Evolutionary conservation across 305 asterid genomes (phyloP), one percentile per base, ranked within the genome.

Genomic region (Fraxinus baroniana): DNA sequence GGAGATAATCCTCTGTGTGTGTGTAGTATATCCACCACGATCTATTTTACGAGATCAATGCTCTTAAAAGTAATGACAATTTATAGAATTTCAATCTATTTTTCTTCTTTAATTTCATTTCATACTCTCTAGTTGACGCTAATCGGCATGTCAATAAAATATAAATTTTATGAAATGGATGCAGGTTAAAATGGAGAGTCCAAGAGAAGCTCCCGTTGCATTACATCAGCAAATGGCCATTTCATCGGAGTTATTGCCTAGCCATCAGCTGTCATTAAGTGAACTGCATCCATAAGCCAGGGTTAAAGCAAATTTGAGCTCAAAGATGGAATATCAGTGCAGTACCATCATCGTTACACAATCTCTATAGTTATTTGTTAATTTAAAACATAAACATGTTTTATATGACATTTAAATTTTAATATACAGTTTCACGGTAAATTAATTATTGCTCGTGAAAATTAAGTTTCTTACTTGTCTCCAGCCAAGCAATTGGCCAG

Each of bases 201-300:
- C 89, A 4, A 57, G 83, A 15, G 83, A 85, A 75, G 78, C 74
- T n/a, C 80, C 83, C 26, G 79, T 77, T 22, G 64, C 82, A 76
- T 64, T 83, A 52, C 84, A 89, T 81, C 88, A 84, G 70, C 84
- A 84, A 55, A 13, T 13, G 15, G 70, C 81, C 2, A 82, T 87
- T 81, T 84, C 87, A 85, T 76, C 85, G 71, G 80, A 85, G 77
- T 78, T 85, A 79, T 62, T 20, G 41, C 88, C 81, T 26, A 44
- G 72, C 74, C 89, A 84, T 74, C 90, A 85, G 46, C 81, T 85
- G 52, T 88, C 89, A 22, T 83, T 87, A 35, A 87, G 92, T 86
- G 92, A 86, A 82, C 88, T 89, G 64, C 89, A 87, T 60, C 76
- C 83, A 79, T 89, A 75, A 82, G 70, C 75, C 41, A 30, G 24